These are phyloP conservation scores for Fusarium sulawesiense DNA, from an alignment of 2,329 filamentous ascomycete genomes.

Conservation along the genomic window DNA sequence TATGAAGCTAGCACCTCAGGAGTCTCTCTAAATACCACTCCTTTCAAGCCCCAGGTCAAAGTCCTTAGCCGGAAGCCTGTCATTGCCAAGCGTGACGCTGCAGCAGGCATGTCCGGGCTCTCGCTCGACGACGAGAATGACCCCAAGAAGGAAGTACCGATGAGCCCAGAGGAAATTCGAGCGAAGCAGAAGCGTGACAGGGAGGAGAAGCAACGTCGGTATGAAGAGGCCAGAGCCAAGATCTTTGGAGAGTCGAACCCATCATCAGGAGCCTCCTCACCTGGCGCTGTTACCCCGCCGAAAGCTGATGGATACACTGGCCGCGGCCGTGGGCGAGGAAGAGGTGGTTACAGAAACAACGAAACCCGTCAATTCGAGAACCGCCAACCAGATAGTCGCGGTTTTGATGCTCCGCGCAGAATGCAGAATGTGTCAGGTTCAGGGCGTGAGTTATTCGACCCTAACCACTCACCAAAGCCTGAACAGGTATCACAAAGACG, in stretches of 20 bases:
- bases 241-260: constrained; percentile 77
- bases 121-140: constrained; percentile 66
- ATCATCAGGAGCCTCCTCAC: constrained; percentile 70
- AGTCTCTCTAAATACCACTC: constrained; percentile 68
- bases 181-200: constrained; percentile 81
- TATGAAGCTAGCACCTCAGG: constrained; percentile 69
- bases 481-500: constrained; percentile 61
- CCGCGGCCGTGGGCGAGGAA: constrained; percentile 60
- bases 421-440: constrained; percentile 45
- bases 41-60: constrained; percentile 84
- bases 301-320: constrained; percentile 52
- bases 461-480: constrained; percentile 74
- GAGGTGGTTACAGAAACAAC: constrained; percentile 51
- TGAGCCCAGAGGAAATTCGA: constrained; percentile 80
- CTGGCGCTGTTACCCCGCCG: constrained; percentile 70
- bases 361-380: constrained; percentile 48
- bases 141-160: constrained; percentile 70
- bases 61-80: constrained; percentile 85
- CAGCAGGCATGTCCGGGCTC: constrained; percentile 60
- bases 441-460: constrained; percentile 79
- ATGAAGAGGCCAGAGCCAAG: constrained; percentile 88
- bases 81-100: constrained; percentile 68
- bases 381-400: constrained; percentile 48
- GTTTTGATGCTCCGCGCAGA: constrained; percentile 47
- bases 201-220: constrained; percentile 90